phyloP scores from a whole-genome alignment of 2,329 filamentous ascomycete genomes.

The Cucurbitaria berberidis region DNA sequence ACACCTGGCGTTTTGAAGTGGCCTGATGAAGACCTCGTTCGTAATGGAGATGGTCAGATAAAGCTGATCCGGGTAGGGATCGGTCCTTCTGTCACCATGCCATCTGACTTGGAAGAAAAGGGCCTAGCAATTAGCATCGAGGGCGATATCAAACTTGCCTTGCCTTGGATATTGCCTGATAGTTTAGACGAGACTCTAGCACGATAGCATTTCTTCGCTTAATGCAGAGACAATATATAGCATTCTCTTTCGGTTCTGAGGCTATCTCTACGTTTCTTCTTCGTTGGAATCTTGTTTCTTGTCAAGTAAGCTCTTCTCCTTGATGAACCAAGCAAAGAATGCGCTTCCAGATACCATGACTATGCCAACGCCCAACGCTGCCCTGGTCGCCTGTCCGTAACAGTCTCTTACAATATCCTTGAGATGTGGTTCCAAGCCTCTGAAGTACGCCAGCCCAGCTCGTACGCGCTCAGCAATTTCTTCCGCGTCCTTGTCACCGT shows the following conservation, averaged over 20 bases:
- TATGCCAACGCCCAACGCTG: slow-evolving; percentile 59
- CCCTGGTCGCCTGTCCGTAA: slow-evolving; percentile 65
- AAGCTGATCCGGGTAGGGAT: slow-evolving; percentile 25
- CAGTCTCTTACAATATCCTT: slow-evolving; percentile 67
- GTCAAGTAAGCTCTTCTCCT: slow-evolving; percentile 48
- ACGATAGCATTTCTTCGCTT: too few relatives aligned
- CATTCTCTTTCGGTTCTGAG: too few relatives aligned
- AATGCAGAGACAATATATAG: too few relatives aligned
- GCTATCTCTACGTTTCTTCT: background rate
- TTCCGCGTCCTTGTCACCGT: slow-evolving; percentile 64
- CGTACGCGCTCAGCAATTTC: slow-evolving; percentile 73
- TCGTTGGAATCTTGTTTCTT: background rate
- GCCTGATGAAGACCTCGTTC: slow-evolving; percentile 29
- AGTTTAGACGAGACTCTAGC: background rate
- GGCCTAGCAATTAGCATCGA: slow-evolving; percentile 21
- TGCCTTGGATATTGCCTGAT: slow-evolving; percentile 8
- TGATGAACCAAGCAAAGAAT: slow-evolving; percentile 53
- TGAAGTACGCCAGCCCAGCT: slow-evolving; percentile 73
- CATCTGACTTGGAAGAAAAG: slow-evolving; percentile 19
- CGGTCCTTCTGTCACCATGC: slow-evolving; percentile 17
- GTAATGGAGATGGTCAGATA: slow-evolving; percentile 18
- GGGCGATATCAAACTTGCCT: slow-evolving; percentile 19
- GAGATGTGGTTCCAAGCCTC: slow-evolving; percentile 65
- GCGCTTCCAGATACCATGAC: slow-evolving; percentile 59
- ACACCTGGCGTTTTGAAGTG: slow-evolving; percentile 30